Evolutionary conservation across 2,329 filamentous ascomycete species (phyloP).

Genomic region (Pleoardoris graminearum): DNA sequence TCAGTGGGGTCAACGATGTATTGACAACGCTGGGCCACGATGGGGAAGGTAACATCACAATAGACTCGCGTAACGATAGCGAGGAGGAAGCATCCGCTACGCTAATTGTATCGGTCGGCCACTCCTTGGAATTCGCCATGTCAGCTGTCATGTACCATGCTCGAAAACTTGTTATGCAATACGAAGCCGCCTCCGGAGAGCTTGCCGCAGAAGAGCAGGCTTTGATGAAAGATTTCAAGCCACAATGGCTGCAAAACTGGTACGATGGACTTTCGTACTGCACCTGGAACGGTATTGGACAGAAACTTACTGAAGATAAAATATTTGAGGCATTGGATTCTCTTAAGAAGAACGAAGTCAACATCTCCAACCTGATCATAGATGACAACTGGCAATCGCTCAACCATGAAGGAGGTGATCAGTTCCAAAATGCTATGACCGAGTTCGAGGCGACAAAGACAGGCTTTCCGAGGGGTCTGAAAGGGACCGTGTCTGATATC

Average conservation of each 20-base stretch:
- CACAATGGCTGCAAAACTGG: slow-evolving; percentile 81
- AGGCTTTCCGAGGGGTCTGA: slow-evolving; percentile 80
- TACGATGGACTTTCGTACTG: slow-evolving; percentile 93
- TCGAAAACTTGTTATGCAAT: slow-evolving; percentile 62
- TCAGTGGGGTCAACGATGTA: slow-evolving; percentile 74
- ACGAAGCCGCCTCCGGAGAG: slow-evolving; percentile 51
- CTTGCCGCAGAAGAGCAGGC: slow-evolving; percentile 53
- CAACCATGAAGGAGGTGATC: slow-evolving; percentile 52
- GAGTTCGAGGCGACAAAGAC: slow-evolving; percentile 83
- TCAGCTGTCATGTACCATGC: slow-evolving; percentile 86
- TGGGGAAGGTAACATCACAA: slow-evolving; percentile 65
- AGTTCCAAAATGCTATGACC: slow-evolving; percentile 60
- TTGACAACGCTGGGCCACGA: slow-evolving; percentile 70
- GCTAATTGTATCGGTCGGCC: slow-evolving; percentile 71
- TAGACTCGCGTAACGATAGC: slow-evolving; percentile 74
- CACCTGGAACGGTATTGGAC: slow-evolving; percentile 93
- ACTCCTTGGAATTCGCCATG: slow-evolving; percentile 73
- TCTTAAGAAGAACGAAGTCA: slow-evolving; percentile 71
- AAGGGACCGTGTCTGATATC: slow-evolving; percentile 69
- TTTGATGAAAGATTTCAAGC: slow-evolving; percentile 55
- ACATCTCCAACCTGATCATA: slow-evolving; percentile 84
- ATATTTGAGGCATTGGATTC: slow-evolving; percentile 74
- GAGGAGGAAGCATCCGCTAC: slow-evolving; percentile 58
- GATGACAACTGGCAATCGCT: slow-evolving; percentile 81
- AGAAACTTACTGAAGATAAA: slow-evolving; percentile 78